Conservation (phyloP, 352 stramenopile species). For the Nothophytophthora sp. region DNA sequence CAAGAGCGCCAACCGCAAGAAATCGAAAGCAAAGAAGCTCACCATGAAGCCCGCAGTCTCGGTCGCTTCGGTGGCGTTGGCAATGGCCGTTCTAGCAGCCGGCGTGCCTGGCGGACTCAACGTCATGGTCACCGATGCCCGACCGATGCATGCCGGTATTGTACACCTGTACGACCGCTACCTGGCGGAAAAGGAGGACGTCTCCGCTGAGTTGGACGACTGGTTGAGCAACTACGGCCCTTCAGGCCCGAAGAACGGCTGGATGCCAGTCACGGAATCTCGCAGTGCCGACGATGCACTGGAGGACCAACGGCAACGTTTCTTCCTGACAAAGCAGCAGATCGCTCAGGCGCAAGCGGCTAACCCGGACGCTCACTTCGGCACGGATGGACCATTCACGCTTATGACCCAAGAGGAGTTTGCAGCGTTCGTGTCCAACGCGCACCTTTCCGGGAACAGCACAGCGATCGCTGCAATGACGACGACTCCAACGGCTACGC, state of each 20-base stretch:
- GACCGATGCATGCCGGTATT: constrained; percentile 49
- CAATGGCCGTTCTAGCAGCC: constrained; percentile 12
- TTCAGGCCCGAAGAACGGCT: constrained; percentile 26
- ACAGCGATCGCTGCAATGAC: constrained; percentile 14
- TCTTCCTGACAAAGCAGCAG: constrained; percentile 47
- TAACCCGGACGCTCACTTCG: constrained; percentile 48
- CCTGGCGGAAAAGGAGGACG: constrained; percentile 42
- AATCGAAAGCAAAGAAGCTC: constrained; percentile 3
- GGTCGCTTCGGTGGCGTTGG: constrained; percentile 14
- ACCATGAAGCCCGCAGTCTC: constrained; percentile 29
- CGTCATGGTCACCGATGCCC: constrained; percentile 17
- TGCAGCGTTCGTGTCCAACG: constrained; percentile 37
- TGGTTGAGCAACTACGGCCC: constrained; percentile 45
- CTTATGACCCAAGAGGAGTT: constrained; percentile 62
- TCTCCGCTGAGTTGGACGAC: constrained; percentile 39
- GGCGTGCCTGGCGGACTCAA: constrained; percentile 22
- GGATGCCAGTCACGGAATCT: constrained; percentile 35
- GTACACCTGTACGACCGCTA: constrained; percentile 57
- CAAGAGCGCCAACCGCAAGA: neutral
- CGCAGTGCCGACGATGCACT: constrained; percentile 34
- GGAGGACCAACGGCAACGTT: constrained; percentile 44
- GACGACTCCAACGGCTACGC: constrained; percentile 20
- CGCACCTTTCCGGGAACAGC: constrained; percentile 17
- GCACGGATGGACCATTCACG: constrained; percentile 46
- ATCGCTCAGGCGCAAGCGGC: constrained; percentile 28